Conservation (phyloP, 306 rosid species). For the Lablab purpureus region DNA sequence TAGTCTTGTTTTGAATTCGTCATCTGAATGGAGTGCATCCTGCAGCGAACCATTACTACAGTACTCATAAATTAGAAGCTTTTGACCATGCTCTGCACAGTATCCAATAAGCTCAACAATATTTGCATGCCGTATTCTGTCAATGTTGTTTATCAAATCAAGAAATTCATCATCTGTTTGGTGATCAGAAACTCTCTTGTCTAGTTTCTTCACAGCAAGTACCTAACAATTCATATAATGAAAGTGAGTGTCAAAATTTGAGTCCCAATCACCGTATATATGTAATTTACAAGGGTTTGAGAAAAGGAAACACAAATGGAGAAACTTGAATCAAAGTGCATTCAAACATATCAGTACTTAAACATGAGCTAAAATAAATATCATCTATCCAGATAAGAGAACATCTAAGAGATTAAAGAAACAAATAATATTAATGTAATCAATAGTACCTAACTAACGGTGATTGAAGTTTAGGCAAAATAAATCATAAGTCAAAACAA, state of each 20-base stretch:
- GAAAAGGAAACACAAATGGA: conserved; percentile 36
- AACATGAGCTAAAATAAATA: conserved; percentile 21
- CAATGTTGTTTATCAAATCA: conserved; percentile 76
- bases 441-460: conserved; percentile 25
- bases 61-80: conserved; percentile 85
- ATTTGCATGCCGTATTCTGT: conserved; percentile 80
- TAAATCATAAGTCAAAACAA: conserved; percentile 5
- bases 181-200: conserved; percentile 66
- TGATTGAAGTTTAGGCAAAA: conserved; percentile 9
- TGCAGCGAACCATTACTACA: conserved; percentile 82
- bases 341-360: conserved; percentile 24
- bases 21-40: conserved; percentile 78
- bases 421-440: conserved; percentile 21
- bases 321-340: conserved; percentile 6
- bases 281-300: conserved; percentile 25
- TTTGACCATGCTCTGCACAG: conserved; percentile 86
- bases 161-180: conserved; percentile 84
- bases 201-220: conserved; percentile 89
- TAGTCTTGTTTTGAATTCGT: conserved; percentile 66
- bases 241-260: conserved; percentile 40
- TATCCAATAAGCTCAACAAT: conserved; percentile 84
- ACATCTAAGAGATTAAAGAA: conserved; percentile 3
- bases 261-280: conserved; percentile 43
- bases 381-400: conserved; percentile 18
- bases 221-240: conserved; percentile 60